Evolutionary conservation across 768 basidiomycete genomes (phyloP), one percentile per base, ranked within the genome.

Genomic region (Coprinopsis strossmayeri): DNA sequence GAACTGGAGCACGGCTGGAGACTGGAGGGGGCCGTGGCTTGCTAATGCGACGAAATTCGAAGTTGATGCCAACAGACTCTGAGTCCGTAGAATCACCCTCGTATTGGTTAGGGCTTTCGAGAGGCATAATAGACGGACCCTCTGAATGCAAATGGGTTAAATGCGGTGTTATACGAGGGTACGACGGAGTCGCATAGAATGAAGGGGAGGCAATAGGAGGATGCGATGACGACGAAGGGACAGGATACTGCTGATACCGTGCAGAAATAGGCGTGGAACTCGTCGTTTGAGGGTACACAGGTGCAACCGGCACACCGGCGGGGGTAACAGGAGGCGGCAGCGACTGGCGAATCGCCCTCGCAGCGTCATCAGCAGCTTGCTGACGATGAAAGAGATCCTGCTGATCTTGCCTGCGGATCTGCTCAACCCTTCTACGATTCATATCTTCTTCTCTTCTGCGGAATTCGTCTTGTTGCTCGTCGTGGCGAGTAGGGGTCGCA

Each of bases 81-180:
- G 69, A 69, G 53, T 76, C 79, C 23, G 70, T 69, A 3, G 63
- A 71, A 54, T 75, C 69, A 38, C 65, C 74, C 23, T 75, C 79
- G 57, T 69, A 77, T 58, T 69, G 68, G 17, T 70, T 71, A 28
- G 84, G 85, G 54, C 72, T 82, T 62, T 88, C 79, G 12, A 85
- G 63, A n/a, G 86, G 83, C 68, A 85, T 69, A 26, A 69, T 57
- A 30, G 64, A 59, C 15, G 73, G 73, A 28, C 37, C 51, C 24
- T 27, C 43, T 32, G 47, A 23, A 15, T 24, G 50, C 32, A 35
- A 26, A 13, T 26, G 45, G 23, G 18, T 32, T 11, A 23, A 10
- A n/a, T 24, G 35, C 7, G 48, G 49, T 18, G 42, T 45, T 32
- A 34, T 39, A 37, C 35, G 49, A 32, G 48, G 20, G 51, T 35